Evolutionary conservation across 352 stramenopile genomes (phyloP).

Genomic region (Phytophthora megakarya): DNA sequence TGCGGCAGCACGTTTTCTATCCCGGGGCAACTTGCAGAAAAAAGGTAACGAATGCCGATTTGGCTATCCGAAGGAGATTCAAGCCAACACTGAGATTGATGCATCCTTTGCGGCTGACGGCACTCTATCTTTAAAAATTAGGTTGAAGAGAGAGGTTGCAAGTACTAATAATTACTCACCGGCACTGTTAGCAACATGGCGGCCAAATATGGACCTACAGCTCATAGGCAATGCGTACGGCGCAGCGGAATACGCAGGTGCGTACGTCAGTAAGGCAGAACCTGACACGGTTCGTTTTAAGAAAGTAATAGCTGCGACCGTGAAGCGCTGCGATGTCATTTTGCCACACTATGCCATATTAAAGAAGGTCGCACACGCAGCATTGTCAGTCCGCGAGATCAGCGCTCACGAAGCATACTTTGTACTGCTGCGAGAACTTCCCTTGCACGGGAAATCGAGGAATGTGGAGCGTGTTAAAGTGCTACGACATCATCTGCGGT

Average conservation of each 20-base stretch:
- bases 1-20: slow-evolving; percentile 22
- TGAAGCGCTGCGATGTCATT: slow-evolving; percentile 10
- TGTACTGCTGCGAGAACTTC: slow-evolving; percentile 1
- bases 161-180: slow-evolving; percentile 16
- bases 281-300: slow-evolving; percentile 5
- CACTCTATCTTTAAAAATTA: background rate
- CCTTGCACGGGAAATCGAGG: slow-evolving; percentile 10
- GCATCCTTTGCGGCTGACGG: background rate
- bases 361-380: background rate
- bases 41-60: slow-evolving; percentile 13
- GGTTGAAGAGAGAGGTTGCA: background rate
- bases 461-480: slow-evolving; percentile 6
- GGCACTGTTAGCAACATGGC: background rate
- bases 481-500: slow-evolving; percentile 1
- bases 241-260: slow-evolving; percentile 30
- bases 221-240: slow-evolving; percentile 33
- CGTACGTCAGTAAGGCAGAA: slow-evolving; percentile 37
- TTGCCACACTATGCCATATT: slow-evolving; percentile 4
- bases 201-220: slow-evolving; percentile 39
- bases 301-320: background rate
- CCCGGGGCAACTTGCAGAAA: background rate
- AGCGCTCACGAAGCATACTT: slow-evolving; percentile 1
- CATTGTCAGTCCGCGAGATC: background rate
- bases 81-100: background rate
- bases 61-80: slow-evolving; percentile 6